Percentiles rank a stretch among this genome's conserved stretches.
phyloP scores from a whole-genome alignment of 768 basidiomycete genomes.

The Leccinum longicurvipes region DNA sequence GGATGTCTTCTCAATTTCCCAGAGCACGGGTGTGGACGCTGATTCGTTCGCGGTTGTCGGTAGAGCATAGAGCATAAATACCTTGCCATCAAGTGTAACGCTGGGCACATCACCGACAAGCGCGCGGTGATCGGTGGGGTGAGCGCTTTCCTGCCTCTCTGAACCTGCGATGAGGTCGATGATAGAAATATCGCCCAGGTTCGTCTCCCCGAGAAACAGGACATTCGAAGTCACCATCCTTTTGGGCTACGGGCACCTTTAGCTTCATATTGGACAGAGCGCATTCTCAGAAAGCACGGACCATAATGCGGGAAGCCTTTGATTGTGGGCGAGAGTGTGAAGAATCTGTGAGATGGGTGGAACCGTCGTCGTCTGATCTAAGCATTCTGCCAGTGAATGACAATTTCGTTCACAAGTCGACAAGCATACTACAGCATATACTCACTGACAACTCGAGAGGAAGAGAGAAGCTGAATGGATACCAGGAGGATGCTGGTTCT shows the following conservation, averaged over 20 bases:
- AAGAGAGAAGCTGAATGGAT: neutral
- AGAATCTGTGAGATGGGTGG: conserved; percentile 5
- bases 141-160: neutral
- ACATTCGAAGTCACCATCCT: conserved; percentile 11
- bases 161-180: conserved; percentile 16
- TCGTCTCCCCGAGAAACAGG: conserved; percentile 23
- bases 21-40: neutral
- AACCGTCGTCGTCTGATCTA: conserved; percentile 11
- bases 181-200: conserved; percentile 15
- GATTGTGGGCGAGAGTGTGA: conserved; percentile 12
- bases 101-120: conserved; percentile 3
- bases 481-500: neutral
- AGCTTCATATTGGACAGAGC: neutral
- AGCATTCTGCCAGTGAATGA: conserved; percentile 14
- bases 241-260: conserved; percentile 8
- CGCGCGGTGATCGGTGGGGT: neutral
- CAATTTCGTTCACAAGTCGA: neutral
- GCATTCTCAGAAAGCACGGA: conserved; percentile 1
- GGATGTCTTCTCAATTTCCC: conserved; percentile 4
- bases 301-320: conserved; percentile 9
- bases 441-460: conserved; percentile 7
- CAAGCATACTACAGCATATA: neutral
- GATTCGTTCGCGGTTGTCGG: conserved; percentile 1
- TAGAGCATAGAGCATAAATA: conserved; percentile 9
- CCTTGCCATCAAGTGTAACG: conserved; percentile 16